Percentiles rank a stretch among this genome's conserved stretches.
These are phyloP conservation scores for Calonectria pauciramosa DNA, from an alignment of 2,329 filamentous ascomycete genomes.

Conservation along the genomic window DNA sequence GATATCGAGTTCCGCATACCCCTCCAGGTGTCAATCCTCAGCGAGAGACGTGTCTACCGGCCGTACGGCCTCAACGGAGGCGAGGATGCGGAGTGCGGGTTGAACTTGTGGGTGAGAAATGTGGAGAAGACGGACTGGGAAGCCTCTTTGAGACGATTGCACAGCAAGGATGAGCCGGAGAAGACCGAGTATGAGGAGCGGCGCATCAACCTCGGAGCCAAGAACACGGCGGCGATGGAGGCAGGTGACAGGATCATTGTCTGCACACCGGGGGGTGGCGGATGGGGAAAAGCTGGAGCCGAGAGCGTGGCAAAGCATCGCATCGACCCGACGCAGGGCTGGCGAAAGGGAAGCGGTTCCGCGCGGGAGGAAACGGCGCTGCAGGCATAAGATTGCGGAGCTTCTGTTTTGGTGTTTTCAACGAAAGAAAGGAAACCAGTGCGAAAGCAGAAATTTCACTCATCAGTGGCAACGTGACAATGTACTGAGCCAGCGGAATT, in stretches of 20 bases:
- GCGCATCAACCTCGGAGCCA: slow-evolving; percentile 80
- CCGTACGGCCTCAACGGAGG: slow-evolving; percentile 83
- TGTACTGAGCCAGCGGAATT: background rate
- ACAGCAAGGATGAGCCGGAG: slow-evolving; percentile 48
- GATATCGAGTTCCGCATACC: slow-evolving; percentile 86
- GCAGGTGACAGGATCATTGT: slow-evolving; percentile 84
- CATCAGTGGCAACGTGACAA: background rate
- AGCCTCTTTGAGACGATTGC: slow-evolving; percentile 57
- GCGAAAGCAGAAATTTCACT: slow-evolving; percentile 4
- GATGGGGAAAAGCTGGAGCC: slow-evolving; percentile 76
- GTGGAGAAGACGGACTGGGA: slow-evolving; percentile 71
- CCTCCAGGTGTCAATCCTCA: slow-evolving; percentile 82
- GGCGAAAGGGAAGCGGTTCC: slow-evolving; percentile 70
- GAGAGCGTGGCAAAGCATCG: slow-evolving; percentile 64
- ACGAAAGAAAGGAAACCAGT: slow-evolving; percentile 9
- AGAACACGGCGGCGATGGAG: slow-evolving; percentile 84
- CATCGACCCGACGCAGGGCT: slow-evolving; percentile 67
- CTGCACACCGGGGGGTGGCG: slow-evolving; percentile 83
- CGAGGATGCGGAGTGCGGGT: slow-evolving; percentile 80
- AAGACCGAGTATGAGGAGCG: slow-evolving; percentile 68
- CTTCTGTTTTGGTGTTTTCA: background rate
- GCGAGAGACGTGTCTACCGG: slow-evolving; percentile 81
- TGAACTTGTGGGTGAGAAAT: slow-evolving; percentile 89
- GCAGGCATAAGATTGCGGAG: slow-evolving; percentile 59
- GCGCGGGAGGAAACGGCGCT: slow-evolving; percentile 71